Base-by-base conservation (phyloP, 176 grass and related monocot genomes). In the Canna indica region DNA sequence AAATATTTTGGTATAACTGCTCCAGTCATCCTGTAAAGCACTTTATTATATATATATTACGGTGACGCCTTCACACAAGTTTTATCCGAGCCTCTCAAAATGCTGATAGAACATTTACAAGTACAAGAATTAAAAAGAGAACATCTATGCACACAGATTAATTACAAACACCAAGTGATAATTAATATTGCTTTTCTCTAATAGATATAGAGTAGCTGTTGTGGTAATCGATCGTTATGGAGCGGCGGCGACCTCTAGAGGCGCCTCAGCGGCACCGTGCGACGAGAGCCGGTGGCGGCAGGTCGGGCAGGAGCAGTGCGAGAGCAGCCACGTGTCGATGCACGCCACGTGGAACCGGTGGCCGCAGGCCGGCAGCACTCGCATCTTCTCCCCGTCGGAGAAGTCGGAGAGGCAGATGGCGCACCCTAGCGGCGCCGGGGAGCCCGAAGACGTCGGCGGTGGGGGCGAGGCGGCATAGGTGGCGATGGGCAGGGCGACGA, bases 351-450 rank as follows among this genome's bases (percentile, higher is more conserved):
- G 81, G 65, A 83, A 83, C 65, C 70, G 61, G 66, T 83, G 81
- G 74, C 70, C 69, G 35, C 81, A 83, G 1, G 48, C 36, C 0
- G 81, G 81, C 58, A 83, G 76, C 54, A 74, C 61, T 11, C 81
- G 81, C 14, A 83, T 74, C 29, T 68, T 78, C 34, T 83, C 81
- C 22, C 81, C 81, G 14, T 83, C 75, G 4, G 59, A 42, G 35
- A 83, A 83, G 66, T 83, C 81, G 17, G 70, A 83, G 44, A 83
- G 35, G 48, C 81, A 83, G 29, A 78, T 83, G 75, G 81, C 70
- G 29, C 81, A 83, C 0, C 75, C 75, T 2, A 75, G 41, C 28
- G 56, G 29, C 52, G 35, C 75, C 20, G 41, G 7, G 2, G 27
- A 18, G 30, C 22, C 39, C 2, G 74, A 45, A 22, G 68, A 63